Conservation (phyloP, 208 protist genomes). For the Phytomonas sp. region DNA sequence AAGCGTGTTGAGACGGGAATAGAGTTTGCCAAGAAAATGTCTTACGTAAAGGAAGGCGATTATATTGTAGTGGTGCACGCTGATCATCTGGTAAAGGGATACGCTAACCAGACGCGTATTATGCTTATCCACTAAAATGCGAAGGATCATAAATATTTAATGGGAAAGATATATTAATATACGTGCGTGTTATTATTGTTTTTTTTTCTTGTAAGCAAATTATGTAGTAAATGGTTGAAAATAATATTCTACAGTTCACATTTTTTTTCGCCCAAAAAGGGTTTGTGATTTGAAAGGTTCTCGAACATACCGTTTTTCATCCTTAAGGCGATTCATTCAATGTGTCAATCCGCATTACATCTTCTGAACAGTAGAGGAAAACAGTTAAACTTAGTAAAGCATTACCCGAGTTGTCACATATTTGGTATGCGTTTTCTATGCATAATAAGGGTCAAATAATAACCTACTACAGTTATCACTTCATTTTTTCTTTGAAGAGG, state of each 20-base stretch:
- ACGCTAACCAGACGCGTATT: slow-evolving; percentile 81
- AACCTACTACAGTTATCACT: neutral
- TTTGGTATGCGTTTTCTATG: neutral
- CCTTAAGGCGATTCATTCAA: neutral
- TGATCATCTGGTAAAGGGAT: slow-evolving; percentile 83
- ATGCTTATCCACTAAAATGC: slow-evolving; percentile 34
- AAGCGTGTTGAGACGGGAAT: slow-evolving; percentile 59
- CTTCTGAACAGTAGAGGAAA: neutral
- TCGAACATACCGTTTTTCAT: neutral
- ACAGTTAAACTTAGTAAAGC: neutral
- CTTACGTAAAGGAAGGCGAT: slow-evolving; percentile 51
- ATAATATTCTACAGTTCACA: neutral
- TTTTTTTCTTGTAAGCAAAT: neutral
- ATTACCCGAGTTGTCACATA: neutral
- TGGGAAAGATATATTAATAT: neutral
- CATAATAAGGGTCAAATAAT: neutral
- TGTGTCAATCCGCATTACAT: neutral
- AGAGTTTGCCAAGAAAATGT: slow-evolving; percentile 45
- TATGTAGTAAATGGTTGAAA: neutral
- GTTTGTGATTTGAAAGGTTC: neutral
- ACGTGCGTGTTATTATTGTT: neutral
- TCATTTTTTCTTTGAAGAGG: neutral
- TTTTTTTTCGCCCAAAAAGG: neutral
- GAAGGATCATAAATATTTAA: neutral
- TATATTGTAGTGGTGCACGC: slow-evolving; percentile 70